phyloP scores from a whole-genome alignment of 2,329 filamentous ascomycete genomes.

The Pseudocercospora fuligena region DNA sequence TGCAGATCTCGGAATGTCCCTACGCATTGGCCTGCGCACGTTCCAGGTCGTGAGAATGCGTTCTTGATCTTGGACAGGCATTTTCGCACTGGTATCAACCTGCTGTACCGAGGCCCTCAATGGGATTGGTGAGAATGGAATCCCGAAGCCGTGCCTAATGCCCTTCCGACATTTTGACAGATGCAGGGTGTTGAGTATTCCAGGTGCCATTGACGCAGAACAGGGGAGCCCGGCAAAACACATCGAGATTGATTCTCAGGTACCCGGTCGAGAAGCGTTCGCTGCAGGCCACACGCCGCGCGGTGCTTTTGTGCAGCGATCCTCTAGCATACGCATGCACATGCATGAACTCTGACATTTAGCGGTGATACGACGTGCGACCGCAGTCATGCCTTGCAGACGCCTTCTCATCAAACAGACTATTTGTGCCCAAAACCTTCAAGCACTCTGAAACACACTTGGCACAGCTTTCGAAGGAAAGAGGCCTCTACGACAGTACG shows the following conservation, averaged over 20 bases:
- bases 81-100: no score
- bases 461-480: not conserved
- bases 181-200: not conserved
- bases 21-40: not conserved
- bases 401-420: not conserved
- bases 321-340: not conserved
- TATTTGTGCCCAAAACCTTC: not conserved
- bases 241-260: not conserved
- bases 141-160: not conserved
- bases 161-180: not conserved
- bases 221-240: not conserved
- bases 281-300: not conserved
- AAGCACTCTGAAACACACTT: not conserved
- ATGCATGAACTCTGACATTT: not conserved
- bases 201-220: not conserved
- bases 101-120: no score
- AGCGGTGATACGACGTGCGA: not conserved
- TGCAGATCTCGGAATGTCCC: not conserved
- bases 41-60: not conserved
- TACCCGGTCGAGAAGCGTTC: not conserved
- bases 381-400: not conserved
- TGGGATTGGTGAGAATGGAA: not conserved
- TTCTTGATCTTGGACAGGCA: not conserved
- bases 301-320: not conserved
- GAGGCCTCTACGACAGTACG: not conserved